Percentiles rank a stretch among this genome's conserved stretches.
Evolutionary conservation across 305 asterid species (phyloP).

Genomic region (Fraxinus greggii): DNA sequence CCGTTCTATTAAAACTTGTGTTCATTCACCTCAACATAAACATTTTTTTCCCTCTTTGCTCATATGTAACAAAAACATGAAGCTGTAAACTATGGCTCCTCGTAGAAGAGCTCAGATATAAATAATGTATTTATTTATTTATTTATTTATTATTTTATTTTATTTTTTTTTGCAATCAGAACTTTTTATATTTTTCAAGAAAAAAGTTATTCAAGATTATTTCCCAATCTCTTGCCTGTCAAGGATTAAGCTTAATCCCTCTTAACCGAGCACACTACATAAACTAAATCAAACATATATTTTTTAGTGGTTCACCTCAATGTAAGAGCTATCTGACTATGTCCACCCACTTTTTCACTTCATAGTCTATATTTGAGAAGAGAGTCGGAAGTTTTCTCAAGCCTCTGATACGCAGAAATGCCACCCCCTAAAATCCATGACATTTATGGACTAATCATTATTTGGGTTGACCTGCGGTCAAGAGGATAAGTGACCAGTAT

Average conservation of each 20-base stretch:
- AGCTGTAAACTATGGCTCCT: constrained; percentile 30
- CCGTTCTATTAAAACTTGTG: constrained; percentile 14
- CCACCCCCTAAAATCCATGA: neutral
- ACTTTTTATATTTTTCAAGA: neutral
- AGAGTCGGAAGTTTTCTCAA: neutral
- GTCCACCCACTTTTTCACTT: neutral
- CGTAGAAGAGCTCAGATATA: neutral
- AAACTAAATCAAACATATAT: neutral
- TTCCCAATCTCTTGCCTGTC: neutral
- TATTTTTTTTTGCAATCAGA: constrained; percentile 13
- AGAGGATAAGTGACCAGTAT: neutral
- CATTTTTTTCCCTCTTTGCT: neutral
- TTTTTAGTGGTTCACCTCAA: neutral
- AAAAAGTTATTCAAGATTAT: neutral
- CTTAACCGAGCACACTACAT: neutral
- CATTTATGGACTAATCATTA: neutral
- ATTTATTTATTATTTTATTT: neutral
- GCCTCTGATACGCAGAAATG: neutral
- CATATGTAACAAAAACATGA: constrained; percentile 31
- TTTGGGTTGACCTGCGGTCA: neutral
- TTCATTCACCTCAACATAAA: constrained; percentile 4
- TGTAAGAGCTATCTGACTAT: neutral
- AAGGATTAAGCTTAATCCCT: neutral
- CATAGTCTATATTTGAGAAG: neutral
- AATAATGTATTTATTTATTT: constrained; percentile 1